phyloP scores from a whole-genome alignment of 768 basidiomycete genomes.

The Pisolithus albus region DNA sequence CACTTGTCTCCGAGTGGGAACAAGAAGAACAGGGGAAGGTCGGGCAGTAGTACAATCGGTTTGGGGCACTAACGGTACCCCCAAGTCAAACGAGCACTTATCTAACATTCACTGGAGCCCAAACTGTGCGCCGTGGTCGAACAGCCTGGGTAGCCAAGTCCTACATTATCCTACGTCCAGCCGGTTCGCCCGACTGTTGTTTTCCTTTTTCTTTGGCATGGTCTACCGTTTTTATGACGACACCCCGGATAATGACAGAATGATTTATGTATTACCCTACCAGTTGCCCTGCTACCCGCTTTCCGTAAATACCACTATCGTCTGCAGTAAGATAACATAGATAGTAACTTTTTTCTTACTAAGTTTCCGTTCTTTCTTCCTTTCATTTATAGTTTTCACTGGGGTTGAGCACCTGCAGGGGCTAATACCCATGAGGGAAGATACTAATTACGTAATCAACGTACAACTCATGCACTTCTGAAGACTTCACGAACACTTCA shows the following conservation, averaged over 20 bases:
- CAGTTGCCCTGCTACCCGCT: constrained; percentile 12
- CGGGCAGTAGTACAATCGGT: constrained; percentile 20
- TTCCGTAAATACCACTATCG: background rate
- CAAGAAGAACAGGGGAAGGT: constrained; percentile 21
- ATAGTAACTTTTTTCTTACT: background rate
- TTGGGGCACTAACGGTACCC: constrained; percentile 13
- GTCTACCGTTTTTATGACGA: constrained; percentile 20
- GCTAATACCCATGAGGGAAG: too few species aligned
- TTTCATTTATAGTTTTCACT: background rate
- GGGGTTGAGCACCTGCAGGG: background rate
- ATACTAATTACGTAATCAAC: background rate
- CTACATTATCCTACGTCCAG: constrained; percentile 1
- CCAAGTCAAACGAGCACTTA: background rate
- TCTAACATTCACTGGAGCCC: background rate
- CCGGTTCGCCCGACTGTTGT: background rate
- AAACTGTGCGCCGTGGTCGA: background rate
- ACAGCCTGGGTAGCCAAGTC: constrained; percentile 1
- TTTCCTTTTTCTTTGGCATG: constrained; percentile 9
- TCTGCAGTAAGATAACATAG: background rate
- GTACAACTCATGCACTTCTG: too few species aligned
- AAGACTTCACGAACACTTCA: too few species aligned
- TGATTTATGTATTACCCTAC: background rate
- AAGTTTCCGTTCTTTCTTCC: background rate
- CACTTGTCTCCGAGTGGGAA: constrained; percentile 13
- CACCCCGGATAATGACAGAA: constrained; percentile 15